These are phyloP conservation scores for Epichloe gansuensis DNA, from an alignment of 2,329 filamentous ascomycete genomes.

Conservation along the genomic window DNA sequence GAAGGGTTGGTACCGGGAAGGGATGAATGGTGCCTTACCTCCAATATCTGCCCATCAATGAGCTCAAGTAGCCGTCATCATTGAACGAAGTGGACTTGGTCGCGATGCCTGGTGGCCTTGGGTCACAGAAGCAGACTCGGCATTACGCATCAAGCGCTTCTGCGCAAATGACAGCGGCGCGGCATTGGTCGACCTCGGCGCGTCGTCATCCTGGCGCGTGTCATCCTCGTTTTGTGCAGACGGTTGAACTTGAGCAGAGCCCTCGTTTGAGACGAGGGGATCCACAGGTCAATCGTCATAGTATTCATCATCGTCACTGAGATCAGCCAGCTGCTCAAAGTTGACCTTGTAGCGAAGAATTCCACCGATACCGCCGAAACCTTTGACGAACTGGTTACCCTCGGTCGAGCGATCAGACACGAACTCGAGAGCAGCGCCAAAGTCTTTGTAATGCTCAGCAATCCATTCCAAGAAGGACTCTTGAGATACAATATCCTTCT, in stretches of 20 bases:
- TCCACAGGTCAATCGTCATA: constrained; percentile 87
- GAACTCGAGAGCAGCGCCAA: constrained; percentile 89
- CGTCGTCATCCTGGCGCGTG: constrained; percentile 26
- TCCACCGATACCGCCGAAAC: constrained; percentile 95
- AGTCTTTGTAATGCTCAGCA: constrained; percentile 95
- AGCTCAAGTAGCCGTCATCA: constrained; percentile 50
- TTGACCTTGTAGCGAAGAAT: constrained; percentile 99
- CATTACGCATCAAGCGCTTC: constrained; percentile 34
- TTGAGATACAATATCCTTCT: constrained; percentile 88
- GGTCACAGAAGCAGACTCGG: constrained; percentile 31
- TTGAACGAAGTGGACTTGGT: constrained; percentile 56
- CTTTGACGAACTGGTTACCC: constrained; percentile 99
- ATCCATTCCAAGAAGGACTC: constrained; percentile 98
- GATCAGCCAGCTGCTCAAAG: constrained; percentile 94
- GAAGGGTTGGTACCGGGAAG: not conserved
- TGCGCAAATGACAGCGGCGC: constrained; percentile 31
- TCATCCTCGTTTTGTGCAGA: constrained; percentile 30
- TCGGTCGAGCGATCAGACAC: constrained; percentile 95
- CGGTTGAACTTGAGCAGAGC: constrained; percentile 52
- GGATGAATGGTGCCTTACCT: constrained; percentile 13
- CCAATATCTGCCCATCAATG: constrained; percentile 17
- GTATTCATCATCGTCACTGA: constrained; percentile 90
- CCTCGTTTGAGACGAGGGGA: constrained; percentile 81
- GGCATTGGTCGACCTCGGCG: constrained; percentile 31
- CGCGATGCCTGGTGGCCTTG: constrained; percentile 38